Evolutionary conservation across 202 grass and related monocot species (phyloP), one percentile per base, ranked within the genome.

Genomic region (Panicum hallii): DNA sequence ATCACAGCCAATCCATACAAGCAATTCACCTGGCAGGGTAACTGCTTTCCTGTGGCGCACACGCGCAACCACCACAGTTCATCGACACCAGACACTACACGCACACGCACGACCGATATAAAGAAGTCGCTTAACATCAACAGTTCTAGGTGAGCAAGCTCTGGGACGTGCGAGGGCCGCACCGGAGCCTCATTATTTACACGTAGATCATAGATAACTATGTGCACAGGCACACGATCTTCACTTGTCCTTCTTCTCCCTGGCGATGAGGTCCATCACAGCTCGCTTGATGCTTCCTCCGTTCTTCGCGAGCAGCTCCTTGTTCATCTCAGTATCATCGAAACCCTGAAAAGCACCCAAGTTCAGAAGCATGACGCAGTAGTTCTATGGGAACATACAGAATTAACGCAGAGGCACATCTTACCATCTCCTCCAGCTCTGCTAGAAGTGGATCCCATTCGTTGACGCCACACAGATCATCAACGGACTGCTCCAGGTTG

Each of bases 261-360:
- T 91, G 69, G 92, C 79, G 32, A 97, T 80, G 70, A 97, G 91
- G 66, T 93, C 83, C 85, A 95, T 60, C 72, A 95, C 92, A 50
- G 90, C 92, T 50, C 85, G 89, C 71, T 97, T 97, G 77, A 97
- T 97, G 89, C 95, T 97, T 78, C 92, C 95, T 3, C 77, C 89
- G 42, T 97, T 79, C 87, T 90, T 92, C 9, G 46, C 64, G 11
- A 97, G 91, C 83, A 91, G 50, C 77, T 91, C 84, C 87, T 88
- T 93, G 87, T 97, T 97, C 53, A 74, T 76, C 41, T 88, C 85
- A 14, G 85, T 83, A 74, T 97, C 92, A 32, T 77, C 53, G 19
- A 97, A 97, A 41, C 95, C 95, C 92, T 97, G 87, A 66, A 83
- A 72, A 41, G 75, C 5, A 14, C 22, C 71, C 20, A 61, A 56